These are phyloP conservation scores for Cucurbita pepo DNA, from an alignment of 306 rosid species.

Conservation along the genomic window DNA sequence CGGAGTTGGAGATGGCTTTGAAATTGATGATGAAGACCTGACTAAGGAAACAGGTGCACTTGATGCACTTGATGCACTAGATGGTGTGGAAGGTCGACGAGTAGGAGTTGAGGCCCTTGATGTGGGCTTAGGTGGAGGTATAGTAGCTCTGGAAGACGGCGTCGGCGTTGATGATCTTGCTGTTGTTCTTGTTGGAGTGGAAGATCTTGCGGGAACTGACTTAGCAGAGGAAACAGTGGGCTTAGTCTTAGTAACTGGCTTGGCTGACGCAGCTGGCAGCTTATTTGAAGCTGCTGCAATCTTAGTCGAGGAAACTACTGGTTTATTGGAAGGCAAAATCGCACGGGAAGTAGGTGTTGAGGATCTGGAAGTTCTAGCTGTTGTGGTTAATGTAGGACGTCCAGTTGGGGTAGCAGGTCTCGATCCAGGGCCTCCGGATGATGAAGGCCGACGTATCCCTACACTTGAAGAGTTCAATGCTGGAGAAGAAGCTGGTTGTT, in stretches of 20 bases:
- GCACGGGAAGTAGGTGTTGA: constrained; percentile 83
- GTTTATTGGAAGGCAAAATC: constrained; percentile 36
- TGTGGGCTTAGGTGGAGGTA: constrained; percentile 59
- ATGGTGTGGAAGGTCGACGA: constrained; percentile 61
- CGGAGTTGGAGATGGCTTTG: constrained; percentile 34
- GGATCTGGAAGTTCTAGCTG: constrained; percentile 61
- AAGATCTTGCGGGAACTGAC: constrained; percentile 49
- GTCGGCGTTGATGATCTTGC: constrained; percentile 88
- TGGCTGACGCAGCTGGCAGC: constrained; percentile 17
- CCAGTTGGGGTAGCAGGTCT: constrained; percentile 82
- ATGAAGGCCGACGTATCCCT: constrained; percentile 62
- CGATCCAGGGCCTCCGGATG: constrained; percentile 86
- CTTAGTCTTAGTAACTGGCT: constrained; percentile 31
- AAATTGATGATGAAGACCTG: constrained; percentile 31
- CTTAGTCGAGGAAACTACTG: constrained; percentile 28
- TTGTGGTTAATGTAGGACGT: constrained; percentile 37
- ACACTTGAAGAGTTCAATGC: constrained; percentile 54
- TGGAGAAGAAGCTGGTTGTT: constrained; percentile 60
- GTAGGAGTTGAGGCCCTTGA: constrained; percentile 88
- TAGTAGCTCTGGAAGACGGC: constrained; percentile 63
- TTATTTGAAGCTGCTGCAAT: constrained; percentile 14
- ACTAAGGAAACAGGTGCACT: constrained; percentile 34
- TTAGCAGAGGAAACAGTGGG: constrained; percentile 22
- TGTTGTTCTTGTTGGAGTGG: constrained; percentile 61
- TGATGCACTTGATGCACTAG: constrained; percentile 35